Conservation (phyloP, 176 grass and related monocot species). For the Carex myosuroides region DNA sequence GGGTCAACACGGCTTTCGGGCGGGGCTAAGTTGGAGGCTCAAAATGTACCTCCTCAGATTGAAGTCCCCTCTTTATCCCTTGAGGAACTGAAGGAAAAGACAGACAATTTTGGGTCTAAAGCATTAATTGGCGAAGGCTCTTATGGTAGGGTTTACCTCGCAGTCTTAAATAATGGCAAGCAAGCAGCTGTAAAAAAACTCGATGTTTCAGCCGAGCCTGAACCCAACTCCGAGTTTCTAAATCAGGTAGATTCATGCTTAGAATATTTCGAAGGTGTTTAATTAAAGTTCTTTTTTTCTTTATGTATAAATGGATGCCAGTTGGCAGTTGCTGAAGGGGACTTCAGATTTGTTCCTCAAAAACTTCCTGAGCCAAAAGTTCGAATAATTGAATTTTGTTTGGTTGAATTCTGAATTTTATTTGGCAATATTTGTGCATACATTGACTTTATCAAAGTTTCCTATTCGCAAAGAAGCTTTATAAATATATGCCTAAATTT, state of each 20-base stretch:
- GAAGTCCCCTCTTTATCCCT: conserved; percentile 59
- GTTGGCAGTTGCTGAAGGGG: not conserved
- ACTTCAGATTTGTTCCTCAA: not conserved
- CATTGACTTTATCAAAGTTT: not conserved
- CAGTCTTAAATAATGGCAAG: conserved; percentile 47
- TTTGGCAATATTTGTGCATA: not conserved
- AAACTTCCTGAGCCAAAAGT: not conserved
- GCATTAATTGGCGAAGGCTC: conserved; percentile 84
- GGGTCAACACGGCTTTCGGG: conserved; percentile 28
- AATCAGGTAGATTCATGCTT: conserved; percentile 43
- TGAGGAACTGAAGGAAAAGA: conserved; percentile 68
- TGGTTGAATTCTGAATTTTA: not conserved
- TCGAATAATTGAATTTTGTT: not conserved
- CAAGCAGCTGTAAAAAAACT: conserved; percentile 82
- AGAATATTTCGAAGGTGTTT: not conserved
- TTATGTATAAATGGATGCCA: conserved; percentile 12
- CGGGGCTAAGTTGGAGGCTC: conserved; percentile 40
- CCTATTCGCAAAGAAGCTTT: not conserved
- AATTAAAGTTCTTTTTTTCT: not conserved
- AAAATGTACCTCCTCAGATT: conserved; percentile 34
- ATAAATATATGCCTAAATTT: not conserved
- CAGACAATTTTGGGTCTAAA: conserved; percentile 67
- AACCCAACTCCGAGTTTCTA: conserved; percentile 53
- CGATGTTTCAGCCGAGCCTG: conserved; percentile 56
- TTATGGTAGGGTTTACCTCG: conserved; percentile 83